Evolutionary conservation across 1,284 basidiomycete genomes (phyloP).

Genomic region (Cystobasidium slooffiae): DNA sequence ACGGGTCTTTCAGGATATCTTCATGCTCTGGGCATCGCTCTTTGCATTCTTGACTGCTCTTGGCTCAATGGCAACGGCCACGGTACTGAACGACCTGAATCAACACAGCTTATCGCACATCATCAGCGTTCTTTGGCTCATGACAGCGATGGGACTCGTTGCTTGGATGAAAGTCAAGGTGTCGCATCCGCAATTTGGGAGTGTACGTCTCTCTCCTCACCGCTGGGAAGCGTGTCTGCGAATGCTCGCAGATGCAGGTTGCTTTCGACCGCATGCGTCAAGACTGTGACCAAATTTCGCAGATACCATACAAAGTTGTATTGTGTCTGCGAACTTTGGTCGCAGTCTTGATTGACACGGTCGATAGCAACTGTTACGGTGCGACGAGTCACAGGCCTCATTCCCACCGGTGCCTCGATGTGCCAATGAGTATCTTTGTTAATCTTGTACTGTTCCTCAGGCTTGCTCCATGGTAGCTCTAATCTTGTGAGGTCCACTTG

Average conservation of each 20-base stretch:
- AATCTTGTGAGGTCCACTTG: constrained; percentile 72
- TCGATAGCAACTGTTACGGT: too few species aligned
- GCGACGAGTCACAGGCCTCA: too few species aligned
- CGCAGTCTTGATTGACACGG: too few species aligned
- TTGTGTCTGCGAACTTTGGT: too few species aligned
- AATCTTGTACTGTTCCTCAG: constrained; percentile 53
- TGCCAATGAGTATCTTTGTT: too few species aligned
- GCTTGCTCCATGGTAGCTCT: constrained; percentile 84
- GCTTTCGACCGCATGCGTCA: too few species aligned
- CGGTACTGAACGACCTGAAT: constrained; percentile 58
- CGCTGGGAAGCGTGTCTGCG: too few species aligned
- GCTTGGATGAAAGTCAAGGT: constrained; percentile 91
- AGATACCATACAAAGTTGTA: too few species aligned
- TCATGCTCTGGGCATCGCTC: constrained; percentile 71
- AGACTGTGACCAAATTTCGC: too few species aligned
- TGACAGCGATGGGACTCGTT: constrained; percentile 75
- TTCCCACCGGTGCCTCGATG: too few species aligned
- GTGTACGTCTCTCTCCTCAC: constrained; percentile 57
- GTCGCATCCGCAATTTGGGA: constrained; percentile 84
- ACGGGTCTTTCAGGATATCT: constrained; percentile 62
- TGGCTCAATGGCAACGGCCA: constrained; percentile 65
- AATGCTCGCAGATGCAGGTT: too few species aligned
- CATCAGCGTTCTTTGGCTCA: constrained; percentile 77
- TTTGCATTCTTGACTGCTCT: constrained; percentile 77
- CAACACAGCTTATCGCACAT: constrained; percentile 54